phyloP scores from a whole-genome alignment of 129 eudicot species.

The Flaveria trinervia region DNA sequence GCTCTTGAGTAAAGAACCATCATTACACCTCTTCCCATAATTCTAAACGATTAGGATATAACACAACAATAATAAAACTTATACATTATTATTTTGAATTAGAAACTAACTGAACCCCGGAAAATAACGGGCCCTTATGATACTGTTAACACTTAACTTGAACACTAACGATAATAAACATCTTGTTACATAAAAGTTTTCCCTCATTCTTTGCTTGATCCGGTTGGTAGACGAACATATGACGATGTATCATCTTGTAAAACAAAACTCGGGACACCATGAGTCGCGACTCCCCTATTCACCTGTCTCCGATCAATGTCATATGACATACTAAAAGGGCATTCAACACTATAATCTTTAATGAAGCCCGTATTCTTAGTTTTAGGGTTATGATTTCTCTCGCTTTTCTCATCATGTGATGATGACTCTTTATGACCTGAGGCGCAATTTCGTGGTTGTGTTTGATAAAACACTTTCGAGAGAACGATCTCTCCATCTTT shows the following conservation, averaged over 20 bases:
- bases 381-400: slow-evolving; percentile 32
- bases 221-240: slow-evolving; percentile 47
- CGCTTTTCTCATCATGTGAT: slow-evolving; percentile 23
- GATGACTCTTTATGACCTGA: slow-evolving; percentile 38
- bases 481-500: slow-evolving; percentile 93
- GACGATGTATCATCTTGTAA: slow-evolving; percentile 57
- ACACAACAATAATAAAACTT: neutral
- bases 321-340: slow-evolving; percentile 41
- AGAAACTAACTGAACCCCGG: neutral
- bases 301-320: slow-evolving; percentile 41
- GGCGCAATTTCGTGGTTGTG: slow-evolving; percentile 88
- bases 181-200: slow-evolving; percentile 9
- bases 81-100: slow-evolving; percentile 17
- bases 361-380: slow-evolving; percentile 33
- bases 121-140: slow-evolving; percentile 30
- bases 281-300: slow-evolving; percentile 54
- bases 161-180: slow-evolving; percentile 23
- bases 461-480: slow-evolving; percentile 94
- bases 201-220: slow-evolving; percentile 56
- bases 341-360: slow-evolving; percentile 47
- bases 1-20: slow-evolving; percentile 18
- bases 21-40: neutral
- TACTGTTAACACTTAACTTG: slow-evolving; percentile 24
- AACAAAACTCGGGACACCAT: slow-evolving; percentile 53
- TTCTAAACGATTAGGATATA: slow-evolving; percentile 25